Evolutionary conservation across 2,329 filamentous ascomycete species (phyloP), one percentile per base, ranked within the genome.

Genomic region (Cryphonectria nitschkei): DNA sequence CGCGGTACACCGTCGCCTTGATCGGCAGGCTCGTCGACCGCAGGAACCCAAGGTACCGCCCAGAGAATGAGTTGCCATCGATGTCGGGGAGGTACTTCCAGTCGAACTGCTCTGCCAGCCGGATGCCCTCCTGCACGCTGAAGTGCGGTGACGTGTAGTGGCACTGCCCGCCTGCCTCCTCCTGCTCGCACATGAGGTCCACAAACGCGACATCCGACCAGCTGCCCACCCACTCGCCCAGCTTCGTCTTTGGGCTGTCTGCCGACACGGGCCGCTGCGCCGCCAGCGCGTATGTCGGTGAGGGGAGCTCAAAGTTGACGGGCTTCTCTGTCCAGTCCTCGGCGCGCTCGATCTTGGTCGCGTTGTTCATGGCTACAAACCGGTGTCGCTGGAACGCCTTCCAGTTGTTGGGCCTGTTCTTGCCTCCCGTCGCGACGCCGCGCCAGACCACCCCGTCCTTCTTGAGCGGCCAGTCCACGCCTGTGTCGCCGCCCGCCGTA

Each of bases 1-100:
- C 93, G 29, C 88, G 86, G 81, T 90, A 96, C 32, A 95, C 83
- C 0, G 93, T 94, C 7, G 90, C 88, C 81, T 95, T 96, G 81
- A 96, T 88, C 0, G 91, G 91, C 11, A 95, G 79, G 22, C 88
- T 90, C 2, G 88, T 92, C 41, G 89, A 92, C 46, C 87, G 84
- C 34, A 95, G 82, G 78, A 95, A 94, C 0, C 87, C 88, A 5
- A 90, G 85, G 76, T 90, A 93, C 7, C 91, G 87, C 0, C 90
- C 91, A 37, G 88, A 91, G 76, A 92, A 92, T 1, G 86, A 89
- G 80, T 92, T 90, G 41, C 93, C 93, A 79, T 95, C 93, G 69
- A 95, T 87, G 77, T 96, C 93, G 0, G 91, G 88, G 2, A 95
- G 83, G 76, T 88, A 93, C 78, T 94, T 95, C 81, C 84, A 83